Evolutionary conservation across 495 filamentous ascomycete species (phyloP), one percentile per base, ranked within the genome.

Genomic region (Xylaria acuta): DNA sequence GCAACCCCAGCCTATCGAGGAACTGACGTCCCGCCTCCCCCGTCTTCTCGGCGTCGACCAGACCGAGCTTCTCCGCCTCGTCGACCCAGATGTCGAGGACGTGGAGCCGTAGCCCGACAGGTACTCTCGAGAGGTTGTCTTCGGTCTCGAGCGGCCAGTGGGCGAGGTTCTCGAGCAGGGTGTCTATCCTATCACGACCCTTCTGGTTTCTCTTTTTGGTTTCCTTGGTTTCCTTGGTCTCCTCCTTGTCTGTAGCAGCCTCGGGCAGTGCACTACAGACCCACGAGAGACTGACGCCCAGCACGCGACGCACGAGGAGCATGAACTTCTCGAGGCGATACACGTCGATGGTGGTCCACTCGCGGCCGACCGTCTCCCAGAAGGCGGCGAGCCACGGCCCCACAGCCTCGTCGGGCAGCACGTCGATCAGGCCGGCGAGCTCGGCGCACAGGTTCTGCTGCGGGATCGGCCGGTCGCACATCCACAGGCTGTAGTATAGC

Each of bases 401-500:
- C 9, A 94, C 83, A 76, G 91, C 88, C 36, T 32, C 74, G 40
- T 74, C 78, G 32, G 90, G 89, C 41, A 97, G 86, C 20, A 89
- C 83, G 64, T 86, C 84, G 49, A 94, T 82, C 63, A 98, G 90
- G 40, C 83, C 84, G 63, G 96, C 92, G 62, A 98, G 92, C 60
- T 94, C 90, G 68, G 84, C 82, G 76, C 91, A 90, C 62, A 98
- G 92, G 41, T 88, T 89, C 87, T 97, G 95, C 85, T 98, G 95
- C 14, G 92, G 90, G 71, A 91, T 84, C 25, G 94, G 92, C 63
- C 93, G 93, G 83, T 97, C 95, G 80, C 91, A 94, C 91, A 97
- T 95, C 91, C 93, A 97, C 80, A 97, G 89, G 82, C 94, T 96
- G 88, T 92, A 98, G 84, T 97, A 98, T 32, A 99, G 89, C 45